Percentiles rank a stretch among this genome's conserved stretches.
Evolutionary conservation across 1,139 yeast genomes (phyloP).

Genomic region (Diutina rugosa): DNA sequence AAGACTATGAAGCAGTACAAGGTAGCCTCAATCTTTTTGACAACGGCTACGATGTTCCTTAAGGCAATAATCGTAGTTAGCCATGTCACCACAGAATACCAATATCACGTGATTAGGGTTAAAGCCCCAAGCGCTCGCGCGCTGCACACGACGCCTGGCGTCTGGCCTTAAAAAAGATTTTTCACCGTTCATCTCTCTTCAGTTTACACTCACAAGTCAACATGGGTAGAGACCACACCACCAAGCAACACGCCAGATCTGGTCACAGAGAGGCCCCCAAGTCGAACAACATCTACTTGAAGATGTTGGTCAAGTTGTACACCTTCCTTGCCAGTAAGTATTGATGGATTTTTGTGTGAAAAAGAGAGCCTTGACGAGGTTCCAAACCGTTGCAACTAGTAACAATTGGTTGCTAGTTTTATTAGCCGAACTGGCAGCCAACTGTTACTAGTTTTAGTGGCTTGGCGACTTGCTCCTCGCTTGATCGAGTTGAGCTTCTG

Average conservation of each 20-base stretch:
- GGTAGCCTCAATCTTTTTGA: too few species aligned
- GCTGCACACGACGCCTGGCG: background rate
- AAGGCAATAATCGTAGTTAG: too few species aligned
- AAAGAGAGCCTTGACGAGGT: background rate
- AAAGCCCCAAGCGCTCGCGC: background rate
- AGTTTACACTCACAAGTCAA: slow-evolving; percentile 3
- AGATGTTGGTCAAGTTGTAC: slow-evolving; percentile 94
- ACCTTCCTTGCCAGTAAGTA: slow-evolving; percentile 98
- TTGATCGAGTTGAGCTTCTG: slow-evolving; percentile 1
- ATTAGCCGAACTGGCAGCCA: background rate
- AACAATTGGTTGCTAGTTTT: background rate
- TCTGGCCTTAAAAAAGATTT: background rate
- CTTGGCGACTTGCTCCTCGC: slow-evolving; percentile 2
- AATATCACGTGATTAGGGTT: background rate
- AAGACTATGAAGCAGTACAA: too few species aligned
- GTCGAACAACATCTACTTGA: slow-evolving; percentile 98
- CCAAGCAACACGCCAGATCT: slow-evolving; percentile 90
- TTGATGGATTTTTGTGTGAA: background rate
- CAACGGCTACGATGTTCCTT: too few species aligned
- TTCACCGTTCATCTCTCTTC: background rate
- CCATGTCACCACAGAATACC: too few species aligned
- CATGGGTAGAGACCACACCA: slow-evolving; percentile 98
- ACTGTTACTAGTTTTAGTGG: background rate
- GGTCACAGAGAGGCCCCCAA: slow-evolving; percentile 99
- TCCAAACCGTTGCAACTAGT: background rate